Conservation (phyloP, 352 stramenopile genomes). For the Phytophthora sojae region DNA sequence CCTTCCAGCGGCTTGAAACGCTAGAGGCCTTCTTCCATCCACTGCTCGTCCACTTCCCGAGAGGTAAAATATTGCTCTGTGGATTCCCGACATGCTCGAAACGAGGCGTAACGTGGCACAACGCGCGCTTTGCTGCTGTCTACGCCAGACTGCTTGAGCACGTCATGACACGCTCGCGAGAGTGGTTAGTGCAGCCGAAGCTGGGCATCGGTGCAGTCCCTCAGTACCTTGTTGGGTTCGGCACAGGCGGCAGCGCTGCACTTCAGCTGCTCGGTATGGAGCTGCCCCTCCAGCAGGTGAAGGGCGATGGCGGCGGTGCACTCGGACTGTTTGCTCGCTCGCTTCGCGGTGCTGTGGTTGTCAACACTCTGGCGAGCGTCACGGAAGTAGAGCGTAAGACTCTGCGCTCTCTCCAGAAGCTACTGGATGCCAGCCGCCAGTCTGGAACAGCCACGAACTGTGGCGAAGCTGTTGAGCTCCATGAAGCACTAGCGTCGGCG, state of each 20-base stretch:
- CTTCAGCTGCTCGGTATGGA: conserved; percentile 57
- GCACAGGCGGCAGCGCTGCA: conserved; percentile 58
- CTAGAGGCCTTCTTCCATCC: conserved; percentile 66
- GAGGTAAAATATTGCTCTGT: conserved; percentile 70
- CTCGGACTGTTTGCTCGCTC: conserved; percentile 53
- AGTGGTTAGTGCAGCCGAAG: conserved; percentile 84
- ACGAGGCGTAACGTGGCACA: conserved; percentile 53
- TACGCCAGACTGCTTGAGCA: conserved; percentile 64
- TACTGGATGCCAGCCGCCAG: conserved; percentile 19
- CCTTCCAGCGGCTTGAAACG: conserved; percentile 70
- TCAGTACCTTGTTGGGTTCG: conserved; percentile 75
- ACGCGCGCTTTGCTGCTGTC: conserved; percentile 47
- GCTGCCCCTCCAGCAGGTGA: conserved; percentile 42
- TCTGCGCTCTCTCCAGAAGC: conserved; percentile 28
- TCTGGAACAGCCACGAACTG: not conserved
- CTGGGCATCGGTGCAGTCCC: conserved; percentile 62
- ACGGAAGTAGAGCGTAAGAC: conserved; percentile 36
- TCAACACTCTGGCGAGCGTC: conserved; percentile 52
- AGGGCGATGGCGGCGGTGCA: conserved; percentile 19
- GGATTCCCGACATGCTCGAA: conserved; percentile 58
- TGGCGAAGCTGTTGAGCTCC: conserved; percentile 43
- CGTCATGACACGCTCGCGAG: conserved; percentile 54
- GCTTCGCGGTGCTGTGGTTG: conserved; percentile 59
- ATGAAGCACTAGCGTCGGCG: conserved; percentile 52
- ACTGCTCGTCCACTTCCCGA: conserved; percentile 64